These are phyloP conservation scores for Penicillium paradoxum DNA, from an alignment of 495 filamentous ascomycete genomes.

Conservation along the genomic window DNA sequence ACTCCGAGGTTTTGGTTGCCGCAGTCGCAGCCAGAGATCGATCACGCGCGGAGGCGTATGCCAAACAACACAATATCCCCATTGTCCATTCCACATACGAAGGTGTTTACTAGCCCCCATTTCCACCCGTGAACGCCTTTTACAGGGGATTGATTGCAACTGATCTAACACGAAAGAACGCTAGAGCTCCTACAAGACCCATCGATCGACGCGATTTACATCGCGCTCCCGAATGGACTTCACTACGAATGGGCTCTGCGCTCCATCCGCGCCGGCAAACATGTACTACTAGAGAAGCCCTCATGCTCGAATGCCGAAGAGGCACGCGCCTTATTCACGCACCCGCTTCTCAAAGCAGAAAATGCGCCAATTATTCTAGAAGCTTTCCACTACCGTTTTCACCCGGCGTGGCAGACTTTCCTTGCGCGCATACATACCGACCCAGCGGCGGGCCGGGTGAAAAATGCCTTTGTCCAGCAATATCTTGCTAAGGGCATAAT, in stretches of 20 bases:
- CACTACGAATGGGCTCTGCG: constrained; percentile 45
- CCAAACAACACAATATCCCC: constrained; percentile 53
- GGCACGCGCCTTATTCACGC: constrained; percentile 32
- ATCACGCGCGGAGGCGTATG: constrained; percentile 48
- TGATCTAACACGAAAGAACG: neutral
- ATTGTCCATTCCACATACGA: constrained; percentile 46
- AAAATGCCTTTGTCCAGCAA: constrained; percentile 5
- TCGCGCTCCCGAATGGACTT: constrained; percentile 45
- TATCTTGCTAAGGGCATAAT: constrained; percentile 10
- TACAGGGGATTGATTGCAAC: neutral
- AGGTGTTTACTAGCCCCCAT: constrained; percentile 13
- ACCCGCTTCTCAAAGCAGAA: constrained; percentile 21
- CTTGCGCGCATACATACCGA: constrained; percentile 28
- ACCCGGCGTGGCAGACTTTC: constrained; percentile 50
- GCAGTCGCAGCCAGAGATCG: constrained; percentile 56
- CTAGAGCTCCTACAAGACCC: constrained; percentile 12
- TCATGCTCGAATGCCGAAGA: constrained; percentile 37
- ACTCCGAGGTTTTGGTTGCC: constrained; percentile 55
- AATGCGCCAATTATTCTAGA: constrained; percentile 50
- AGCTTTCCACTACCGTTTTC: constrained; percentile 54
- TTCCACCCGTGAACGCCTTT: neutral
- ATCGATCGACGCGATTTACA: constrained; percentile 42
- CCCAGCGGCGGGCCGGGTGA: constrained; percentile 6
- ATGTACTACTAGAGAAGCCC: constrained; percentile 49
- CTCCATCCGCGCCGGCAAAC: constrained; percentile 38